These are phyloP conservation scores for Pinus tabuliformis DNA, from an alignment of 75 land plant species.

Conservation along the genomic window DNA sequence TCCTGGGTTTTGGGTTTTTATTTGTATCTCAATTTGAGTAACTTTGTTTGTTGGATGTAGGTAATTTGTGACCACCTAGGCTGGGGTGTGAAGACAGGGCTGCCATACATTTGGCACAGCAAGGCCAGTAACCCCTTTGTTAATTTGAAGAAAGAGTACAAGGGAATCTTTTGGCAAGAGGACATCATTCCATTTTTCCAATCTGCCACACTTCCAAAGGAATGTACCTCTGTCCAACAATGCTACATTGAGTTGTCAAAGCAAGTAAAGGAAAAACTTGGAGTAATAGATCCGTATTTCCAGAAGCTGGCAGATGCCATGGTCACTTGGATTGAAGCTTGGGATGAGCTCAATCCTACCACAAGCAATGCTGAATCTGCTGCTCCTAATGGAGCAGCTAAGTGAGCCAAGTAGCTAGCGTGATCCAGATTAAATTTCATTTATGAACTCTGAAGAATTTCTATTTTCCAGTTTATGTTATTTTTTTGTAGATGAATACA, in stretches of 20 bases:
- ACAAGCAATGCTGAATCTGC: background rate
- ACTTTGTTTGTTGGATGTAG: constrained; percentile 17
- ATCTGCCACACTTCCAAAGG: constrained; percentile 34
- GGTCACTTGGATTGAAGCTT: constrained; percentile 92
- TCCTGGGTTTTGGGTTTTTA: background rate
- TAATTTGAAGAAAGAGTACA: constrained; percentile 64
- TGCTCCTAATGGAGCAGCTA: constrained; percentile 9
- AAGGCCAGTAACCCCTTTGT: constrained; percentile 69
- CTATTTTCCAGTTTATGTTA: too few relatives aligned
- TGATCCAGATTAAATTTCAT: too few relatives aligned
- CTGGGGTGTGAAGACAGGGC: constrained; percentile 58
- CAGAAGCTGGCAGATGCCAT: constrained; percentile 81
- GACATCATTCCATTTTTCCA: constrained; percentile 66
- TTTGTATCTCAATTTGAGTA: background rate
- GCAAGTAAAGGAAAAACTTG: constrained; percentile 65
- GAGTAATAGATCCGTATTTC: constrained; percentile 67
- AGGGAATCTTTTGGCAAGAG: constrained; percentile 72
- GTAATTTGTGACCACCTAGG: constrained; percentile 66
- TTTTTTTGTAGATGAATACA: too few relatives aligned
- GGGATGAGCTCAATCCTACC: constrained; percentile 73
- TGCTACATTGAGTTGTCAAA: constrained; percentile 71
- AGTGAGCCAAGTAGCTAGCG: background rate
- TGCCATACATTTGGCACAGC: constrained; percentile 72
- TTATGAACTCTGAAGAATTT: too few relatives aligned
- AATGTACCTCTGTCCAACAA: constrained; percentile 48